Evolutionary conservation across 768 basidiomycete species (phyloP).

Genomic region (Rubroboletus pulcherrimus): DNA sequence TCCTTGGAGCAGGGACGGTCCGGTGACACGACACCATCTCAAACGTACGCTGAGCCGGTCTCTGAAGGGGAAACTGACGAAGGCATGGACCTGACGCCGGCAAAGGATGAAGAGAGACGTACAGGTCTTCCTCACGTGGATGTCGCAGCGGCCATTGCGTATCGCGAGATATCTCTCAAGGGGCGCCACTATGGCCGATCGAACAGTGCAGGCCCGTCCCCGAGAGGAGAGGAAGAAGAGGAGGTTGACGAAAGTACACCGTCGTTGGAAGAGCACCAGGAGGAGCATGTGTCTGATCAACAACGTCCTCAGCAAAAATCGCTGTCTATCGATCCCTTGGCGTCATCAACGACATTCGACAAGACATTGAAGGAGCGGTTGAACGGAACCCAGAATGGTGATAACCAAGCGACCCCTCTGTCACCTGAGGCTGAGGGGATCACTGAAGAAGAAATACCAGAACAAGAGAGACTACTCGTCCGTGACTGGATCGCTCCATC

Average conservation of each 20-base stretch:
- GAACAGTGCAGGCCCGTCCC: constrained; percentile 8
- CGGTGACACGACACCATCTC: constrained; percentile 40
- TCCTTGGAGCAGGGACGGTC: constrained; percentile 44
- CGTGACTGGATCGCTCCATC: constrained; percentile 73
- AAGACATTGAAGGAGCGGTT: constrained; percentile 75
- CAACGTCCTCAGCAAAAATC: constrained; percentile 25
- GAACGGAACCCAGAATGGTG: constrained; percentile 29
- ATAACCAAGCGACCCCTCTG: constrained; percentile 11
- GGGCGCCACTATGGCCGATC: constrained; percentile 27
- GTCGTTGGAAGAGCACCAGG: constrained; percentile 31
- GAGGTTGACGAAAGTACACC: constrained; percentile 36
- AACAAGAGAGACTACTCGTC: constrained; percentile 55
- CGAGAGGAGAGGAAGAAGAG: constrained; percentile 27
- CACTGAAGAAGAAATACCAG: constrained; percentile 34
- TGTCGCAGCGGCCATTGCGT: constrained; percentile 82
- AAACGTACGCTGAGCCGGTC: constrained; percentile 76
- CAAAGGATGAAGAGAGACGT: constrained; percentile 77
- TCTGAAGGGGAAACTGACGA: constrained; percentile 96
- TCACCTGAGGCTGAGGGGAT: constrained; percentile 33
- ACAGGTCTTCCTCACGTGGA: constrained; percentile 71
- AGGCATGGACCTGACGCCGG: constrained; percentile 59
- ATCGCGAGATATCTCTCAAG: constrained; percentile 77
- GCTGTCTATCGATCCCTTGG: constrained; percentile 82
- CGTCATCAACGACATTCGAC: constrained; percentile 79
- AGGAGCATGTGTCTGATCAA: constrained; percentile 18